Conservation (phyloP, 2,329 filamentous ascomycete genomes). For the Sporothrix mexicana region DNA sequence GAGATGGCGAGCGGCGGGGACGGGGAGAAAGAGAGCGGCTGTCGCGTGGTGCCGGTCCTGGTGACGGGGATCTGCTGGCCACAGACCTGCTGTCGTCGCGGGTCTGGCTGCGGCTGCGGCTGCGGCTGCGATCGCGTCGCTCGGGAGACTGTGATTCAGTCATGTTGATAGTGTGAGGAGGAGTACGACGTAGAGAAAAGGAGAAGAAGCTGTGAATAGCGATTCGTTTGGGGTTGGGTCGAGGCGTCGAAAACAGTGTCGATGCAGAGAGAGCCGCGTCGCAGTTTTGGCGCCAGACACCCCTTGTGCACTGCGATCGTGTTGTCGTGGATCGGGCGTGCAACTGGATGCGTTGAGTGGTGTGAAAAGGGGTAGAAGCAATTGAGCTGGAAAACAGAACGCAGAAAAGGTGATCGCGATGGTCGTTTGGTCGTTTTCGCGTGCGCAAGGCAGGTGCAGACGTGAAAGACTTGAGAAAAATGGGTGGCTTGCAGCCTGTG, state of each 20-base stretch:
- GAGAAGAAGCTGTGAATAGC: not conserved
- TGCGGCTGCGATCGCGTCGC: constrained; percentile 1
- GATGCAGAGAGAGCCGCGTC: not conserved
- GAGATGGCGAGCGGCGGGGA: constrained; percentile 21
- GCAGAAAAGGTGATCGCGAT: not conserved
- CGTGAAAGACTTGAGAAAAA: constrained; percentile 27
- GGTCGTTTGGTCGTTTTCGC: constrained; percentile 11
- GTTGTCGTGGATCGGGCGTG: not conserved
- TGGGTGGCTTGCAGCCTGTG: constrained; percentile 33
- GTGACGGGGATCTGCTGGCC: constrained; percentile 11
- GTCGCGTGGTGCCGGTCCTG: constrained; percentile 25
- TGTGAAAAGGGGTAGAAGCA: too few relatives aligned
- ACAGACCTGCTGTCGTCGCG: not conserved
- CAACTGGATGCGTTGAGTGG: not conserved
- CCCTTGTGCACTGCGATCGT: not conserved
- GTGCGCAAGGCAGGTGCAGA: constrained; percentile 14
- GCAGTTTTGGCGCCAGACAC: constrained; percentile 15
- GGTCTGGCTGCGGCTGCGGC: not conserved
- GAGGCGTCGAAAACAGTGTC: not conserved
- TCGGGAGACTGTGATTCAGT: constrained; percentile 9
- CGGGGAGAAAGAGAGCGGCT: constrained; percentile 3
- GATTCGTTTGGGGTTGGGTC: not conserved
- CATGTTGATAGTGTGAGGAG: not conserved
- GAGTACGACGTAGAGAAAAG: not conserved
- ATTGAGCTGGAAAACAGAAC: not conserved